Base-by-base conservation (phyloP, 129 eudicot genomes). In the Saussurea involucrata region DNA sequence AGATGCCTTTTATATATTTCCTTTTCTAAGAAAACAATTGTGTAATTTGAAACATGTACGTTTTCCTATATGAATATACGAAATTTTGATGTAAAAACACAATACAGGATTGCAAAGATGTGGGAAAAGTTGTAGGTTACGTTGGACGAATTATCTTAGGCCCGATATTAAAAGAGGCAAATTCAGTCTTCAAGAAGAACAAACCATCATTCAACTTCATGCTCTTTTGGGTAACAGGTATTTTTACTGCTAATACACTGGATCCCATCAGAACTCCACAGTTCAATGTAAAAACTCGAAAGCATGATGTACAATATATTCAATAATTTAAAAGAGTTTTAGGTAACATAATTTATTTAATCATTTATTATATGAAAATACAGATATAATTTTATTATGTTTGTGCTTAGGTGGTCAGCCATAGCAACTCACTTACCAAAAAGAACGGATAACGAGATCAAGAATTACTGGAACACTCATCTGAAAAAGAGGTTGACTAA, bases 201-300 rank as follows among this genome's bases (percentile, higher is more conserved):
- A 94, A 86, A 91, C 96, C 69, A 94, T 94, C 73, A 94, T 94
- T 83, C 98, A 94, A 66, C 98, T 94, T 65, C 98, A 94, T 86
- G 98, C 98, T 64, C 98, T 94, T 42, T 75, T 94, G 79, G 98
- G 98, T 36, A 94, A 94, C 81, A 87, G 98, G 98, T 94, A 70
- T 17, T 13, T 5, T 58, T 34, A 7, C 44, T 9, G 9, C n/a
- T 55, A 25, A 49, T 17, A 3, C 29, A n/a, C n/a, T n/a, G n/a
- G n/a, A n/a, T n/a, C n/a, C n/a, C n/a, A n/a, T n/a, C n/a, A n/a
- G n/a, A n/a, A n/a, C n/a, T n/a, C n/a, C n/a, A n/a, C n/a, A n/a
- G n/a, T n/a, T n/a, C n/a, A n/a, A 73, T 74, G 69, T 74, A 75
- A 34, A 63, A 24, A 4, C 5, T 7, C 2, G 20, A 20, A 58